Conservation (phyloP, 23 red algal genomes). For the Gracilaria domingensis region DNA sequence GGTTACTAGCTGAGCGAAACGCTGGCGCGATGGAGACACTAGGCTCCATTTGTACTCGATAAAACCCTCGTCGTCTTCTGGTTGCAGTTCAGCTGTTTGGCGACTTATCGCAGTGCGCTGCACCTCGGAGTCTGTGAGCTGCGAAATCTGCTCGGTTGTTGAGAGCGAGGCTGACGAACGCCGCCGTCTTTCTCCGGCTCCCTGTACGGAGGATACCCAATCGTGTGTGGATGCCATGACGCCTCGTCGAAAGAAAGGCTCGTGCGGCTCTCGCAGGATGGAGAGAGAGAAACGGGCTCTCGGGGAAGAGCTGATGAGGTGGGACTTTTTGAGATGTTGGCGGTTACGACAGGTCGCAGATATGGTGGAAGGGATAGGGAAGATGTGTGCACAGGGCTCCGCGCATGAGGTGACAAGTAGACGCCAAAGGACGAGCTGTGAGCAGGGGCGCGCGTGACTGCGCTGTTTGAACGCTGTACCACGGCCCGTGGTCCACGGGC, state of each 20-base stretch:
- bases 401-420: background rate
- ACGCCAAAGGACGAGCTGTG: background rate
- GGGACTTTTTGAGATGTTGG: background rate
- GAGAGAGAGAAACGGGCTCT: background rate
- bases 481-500: no score
- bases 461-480: background rate
- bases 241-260: background rate
- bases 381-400: no score
- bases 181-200: constrained; percentile 16
- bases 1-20: constrained; percentile 95
- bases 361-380: background rate
- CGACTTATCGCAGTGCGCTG: constrained; percentile 5
- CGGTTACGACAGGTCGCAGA: background rate
- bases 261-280: background rate
- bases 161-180: background rate
- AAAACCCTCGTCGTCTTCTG: constrained; percentile 95
- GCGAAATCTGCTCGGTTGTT: background rate
- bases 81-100: constrained; percentile 66
- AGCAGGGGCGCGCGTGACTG: background rate
- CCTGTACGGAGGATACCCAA: constrained; percentile 32
- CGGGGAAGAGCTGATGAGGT: background rate
- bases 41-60: constrained; percentile 99
- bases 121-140: constrained; percentile 12
- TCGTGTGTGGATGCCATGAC: constrained; percentile 31
- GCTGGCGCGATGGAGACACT: constrained; percentile 82